Evolutionary conservation across 495 filamentous ascomycete genomes (phyloP).

Genomic region (Cetradonia linearis): DNA sequence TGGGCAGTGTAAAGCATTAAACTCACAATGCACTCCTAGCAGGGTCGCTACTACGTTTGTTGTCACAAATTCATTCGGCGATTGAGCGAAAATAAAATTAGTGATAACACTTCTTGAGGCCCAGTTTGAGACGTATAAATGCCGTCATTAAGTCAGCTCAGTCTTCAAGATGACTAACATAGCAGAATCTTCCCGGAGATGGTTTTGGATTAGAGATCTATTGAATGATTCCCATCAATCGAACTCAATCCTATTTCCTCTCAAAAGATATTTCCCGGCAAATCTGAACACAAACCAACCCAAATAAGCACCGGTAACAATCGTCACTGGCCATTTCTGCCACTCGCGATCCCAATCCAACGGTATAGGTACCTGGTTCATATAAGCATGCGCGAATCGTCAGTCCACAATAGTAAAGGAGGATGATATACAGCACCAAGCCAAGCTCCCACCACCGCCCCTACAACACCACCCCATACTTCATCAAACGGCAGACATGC

Average conservation of each 20-base stretch:
- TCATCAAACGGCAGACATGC: slow-evolving; percentile 35
- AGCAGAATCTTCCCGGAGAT: too few species aligned
- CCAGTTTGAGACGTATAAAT: too few species aligned
- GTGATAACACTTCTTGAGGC: too few species aligned
- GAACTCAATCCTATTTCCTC: slow-evolving; percentile 56
- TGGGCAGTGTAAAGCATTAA: too few species aligned
- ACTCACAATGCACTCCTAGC: too few species aligned
- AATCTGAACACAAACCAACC: slow-evolving; percentile 56
- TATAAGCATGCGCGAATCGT: slow-evolving; percentile 11
- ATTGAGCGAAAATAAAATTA: too few species aligned
- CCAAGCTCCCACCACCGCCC: slow-evolving; percentile 49
- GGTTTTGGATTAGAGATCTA: too few species aligned
- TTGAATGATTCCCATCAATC: too few species aligned
- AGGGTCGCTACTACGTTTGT: too few species aligned
- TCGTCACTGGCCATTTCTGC: slow-evolving; percentile 95
- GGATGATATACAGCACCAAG: slow-evolving; percentile 43
- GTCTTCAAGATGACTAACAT: too few species aligned
- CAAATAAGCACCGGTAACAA: slow-evolving; percentile 60
- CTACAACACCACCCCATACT: slow-evolving; percentile 37
- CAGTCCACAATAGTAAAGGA: neutral
- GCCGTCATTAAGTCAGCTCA: too few species aligned
- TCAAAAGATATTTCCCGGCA: slow-evolving; percentile 46
- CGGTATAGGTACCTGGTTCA: slow-evolving; percentile 71
- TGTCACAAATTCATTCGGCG: too few species aligned
- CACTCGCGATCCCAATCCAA: slow-evolving; percentile 92